Evolutionary conservation across 371 early-diverging fungal genomes (phyloP).

Genomic region (Actinomortierella ambigua): DNA sequence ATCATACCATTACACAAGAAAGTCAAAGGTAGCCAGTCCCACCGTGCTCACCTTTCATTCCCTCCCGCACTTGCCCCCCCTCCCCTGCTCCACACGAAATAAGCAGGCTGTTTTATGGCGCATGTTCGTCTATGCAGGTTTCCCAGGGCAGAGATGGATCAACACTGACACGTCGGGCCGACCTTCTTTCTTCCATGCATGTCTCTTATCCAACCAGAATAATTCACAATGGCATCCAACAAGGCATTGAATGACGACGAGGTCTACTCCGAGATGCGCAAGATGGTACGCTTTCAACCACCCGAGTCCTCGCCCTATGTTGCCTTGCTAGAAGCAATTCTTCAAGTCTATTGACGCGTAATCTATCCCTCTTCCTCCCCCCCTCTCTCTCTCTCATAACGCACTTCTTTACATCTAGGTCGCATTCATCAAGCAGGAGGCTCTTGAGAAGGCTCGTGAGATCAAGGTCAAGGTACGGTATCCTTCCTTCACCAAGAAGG

Average conservation of each 20-base stretch:
- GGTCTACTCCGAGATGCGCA: constrained; percentile 87
- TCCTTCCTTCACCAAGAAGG: neutral
- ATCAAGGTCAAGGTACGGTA: constrained; percentile 94
- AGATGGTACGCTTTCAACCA: constrained; percentile 68
- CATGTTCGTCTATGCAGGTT: too few species aligned
- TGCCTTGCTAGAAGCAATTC: too few species aligned
- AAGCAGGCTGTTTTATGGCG: too few species aligned
- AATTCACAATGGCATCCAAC: constrained; percentile 44
- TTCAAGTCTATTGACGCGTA: too few species aligned
- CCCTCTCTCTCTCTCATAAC: neutral
- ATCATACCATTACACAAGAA: too few species aligned
- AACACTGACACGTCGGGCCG: too few species aligned
- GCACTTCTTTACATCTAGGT: constrained; percentile 52
- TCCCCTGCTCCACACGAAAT: too few species aligned
- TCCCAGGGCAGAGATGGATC: too few species aligned
- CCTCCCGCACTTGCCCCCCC: too few species aligned
- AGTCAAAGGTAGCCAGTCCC: too few species aligned
- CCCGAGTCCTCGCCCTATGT: neutral
- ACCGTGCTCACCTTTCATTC: too few species aligned
- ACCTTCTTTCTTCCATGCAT: neutral
- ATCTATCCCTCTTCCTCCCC: neutral
- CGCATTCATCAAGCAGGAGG: constrained; percentile 98
- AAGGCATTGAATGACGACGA: constrained; percentile 92
- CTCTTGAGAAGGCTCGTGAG: constrained; percentile 96
- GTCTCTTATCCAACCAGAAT: too few species aligned